These are phyloP conservation scores for Carex littledalei DNA, from an alignment of 176 grass and related monocot genomes.

Conservation along the genomic window DNA sequence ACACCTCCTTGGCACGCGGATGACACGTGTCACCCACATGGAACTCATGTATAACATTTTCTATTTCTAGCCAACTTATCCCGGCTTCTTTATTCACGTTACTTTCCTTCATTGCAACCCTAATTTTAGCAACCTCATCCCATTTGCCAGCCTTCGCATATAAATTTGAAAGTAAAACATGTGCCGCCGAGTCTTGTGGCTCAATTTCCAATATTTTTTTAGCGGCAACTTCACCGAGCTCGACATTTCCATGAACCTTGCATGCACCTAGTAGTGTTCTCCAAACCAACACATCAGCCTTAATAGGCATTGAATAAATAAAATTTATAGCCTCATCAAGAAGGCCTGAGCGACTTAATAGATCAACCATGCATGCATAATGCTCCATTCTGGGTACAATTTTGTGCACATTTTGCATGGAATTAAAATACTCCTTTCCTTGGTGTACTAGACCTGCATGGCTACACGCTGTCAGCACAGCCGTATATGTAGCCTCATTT, in stretches of 20 bases:
- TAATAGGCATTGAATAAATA: constrained; percentile 53
- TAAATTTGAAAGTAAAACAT: constrained; percentile 89
- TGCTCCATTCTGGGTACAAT: constrained; percentile 78
- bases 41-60: constrained; percentile 67
- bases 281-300: constrained; percentile 72
- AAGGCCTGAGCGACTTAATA: constrained; percentile 54
- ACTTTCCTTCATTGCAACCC: constrained; percentile 54
- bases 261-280: constrained; percentile 63
- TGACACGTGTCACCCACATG: constrained; percentile 62
- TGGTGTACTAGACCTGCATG: constrained; percentile 60
- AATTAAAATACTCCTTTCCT: constrained; percentile 66
- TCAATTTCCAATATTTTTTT: constrained; percentile 56
- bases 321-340: constrained; percentile 62
- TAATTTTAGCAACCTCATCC: constrained; percentile 64
- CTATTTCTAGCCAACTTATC: constrained; percentile 77
- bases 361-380: constrained; percentile 88
- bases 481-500: constrained; percentile 74
- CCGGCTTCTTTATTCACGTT: constrained; percentile 81
- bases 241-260: constrained; percentile 47
- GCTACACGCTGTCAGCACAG: constrained; percentile 78
- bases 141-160: constrained; percentile 74
- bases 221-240: constrained; percentile 52
- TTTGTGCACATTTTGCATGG: constrained; percentile 51
- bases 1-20: constrained; percentile 52
- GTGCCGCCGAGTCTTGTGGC: constrained; percentile 62